A percentile compares a stretch with the other conserved stretches of the same genome.
Conservation (phyloP, 208 protist species). For the Acanthamoeba lenticulata region DNA sequence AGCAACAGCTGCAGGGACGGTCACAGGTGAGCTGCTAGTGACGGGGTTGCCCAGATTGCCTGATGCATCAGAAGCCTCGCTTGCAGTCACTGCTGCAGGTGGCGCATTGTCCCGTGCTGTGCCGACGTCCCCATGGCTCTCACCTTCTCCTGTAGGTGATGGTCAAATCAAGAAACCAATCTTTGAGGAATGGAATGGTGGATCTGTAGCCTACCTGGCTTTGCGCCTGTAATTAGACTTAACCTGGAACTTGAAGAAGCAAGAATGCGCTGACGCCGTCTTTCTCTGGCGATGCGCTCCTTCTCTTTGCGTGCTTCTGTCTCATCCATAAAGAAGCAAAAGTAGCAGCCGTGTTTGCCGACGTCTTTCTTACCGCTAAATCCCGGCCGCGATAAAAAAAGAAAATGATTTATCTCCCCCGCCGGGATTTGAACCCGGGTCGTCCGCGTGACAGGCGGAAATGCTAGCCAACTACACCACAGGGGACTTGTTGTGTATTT, state of each 20-base stretch:
- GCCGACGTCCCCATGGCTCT: too few relatives aligned
- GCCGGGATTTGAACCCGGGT: too few relatives aligned
- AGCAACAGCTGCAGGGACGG: background rate
- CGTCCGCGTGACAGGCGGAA: too few relatives aligned
- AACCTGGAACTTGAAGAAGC: background rate
- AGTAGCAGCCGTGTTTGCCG: too few relatives aligned
- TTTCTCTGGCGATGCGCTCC: background rate
- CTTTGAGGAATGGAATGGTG: background rate
- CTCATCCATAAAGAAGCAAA: background rate
- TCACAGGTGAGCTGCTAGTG: background rate
- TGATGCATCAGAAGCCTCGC: background rate
- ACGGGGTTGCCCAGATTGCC: background rate
- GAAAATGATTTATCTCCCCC: too few relatives aligned
- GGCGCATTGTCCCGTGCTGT: too few relatives aligned
- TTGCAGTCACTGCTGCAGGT: background rate
- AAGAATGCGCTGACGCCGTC: background rate
- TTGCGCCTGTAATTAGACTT: background rate
- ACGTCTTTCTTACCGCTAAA: too few relatives aligned
- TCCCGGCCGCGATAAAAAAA: too few relatives aligned
- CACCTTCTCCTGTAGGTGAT: background rate
- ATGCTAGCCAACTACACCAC: too few relatives aligned
- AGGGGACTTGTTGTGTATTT: background rate
- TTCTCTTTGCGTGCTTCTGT: background rate
- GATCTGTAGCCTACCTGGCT: background rate
- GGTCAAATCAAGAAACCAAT: background rate